A percentile compares a stretch with the other conserved stretches of the same genome.
Evolutionary conservation across 2,329 filamentous ascomycete genomes (phyloP).

Genomic region (Xylaria sp.): DNA sequence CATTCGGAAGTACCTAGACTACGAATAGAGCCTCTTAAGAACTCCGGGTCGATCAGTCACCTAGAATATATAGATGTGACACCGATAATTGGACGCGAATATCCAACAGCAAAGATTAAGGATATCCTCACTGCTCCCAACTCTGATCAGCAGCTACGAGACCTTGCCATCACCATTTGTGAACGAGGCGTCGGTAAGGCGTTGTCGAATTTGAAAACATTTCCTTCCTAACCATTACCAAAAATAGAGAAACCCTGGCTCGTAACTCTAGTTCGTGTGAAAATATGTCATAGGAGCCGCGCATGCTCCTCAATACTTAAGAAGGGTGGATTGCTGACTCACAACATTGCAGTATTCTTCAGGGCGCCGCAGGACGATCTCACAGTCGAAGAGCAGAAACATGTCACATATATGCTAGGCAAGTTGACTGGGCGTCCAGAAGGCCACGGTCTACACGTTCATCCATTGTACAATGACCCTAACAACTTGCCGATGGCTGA

Average conservation of each 20-base stretch:
- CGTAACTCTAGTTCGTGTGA: background rate
- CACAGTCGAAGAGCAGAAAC: constrained; percentile 50
- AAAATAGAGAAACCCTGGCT: background rate
- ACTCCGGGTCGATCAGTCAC: constrained; percentile 47
- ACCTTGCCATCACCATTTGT: constrained; percentile 52
- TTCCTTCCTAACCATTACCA: background rate
- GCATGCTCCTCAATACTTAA: background rate
- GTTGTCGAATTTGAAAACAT: background rate
- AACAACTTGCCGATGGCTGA: constrained; percentile 54
- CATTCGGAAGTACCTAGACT: constrained; percentile 34
- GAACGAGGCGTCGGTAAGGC: constrained; percentile 47
- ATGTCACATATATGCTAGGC: constrained; percentile 49
- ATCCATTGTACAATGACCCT: constrained; percentile 52
- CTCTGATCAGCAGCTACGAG: constrained; percentile 49
- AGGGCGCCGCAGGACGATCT: constrained; percentile 49
- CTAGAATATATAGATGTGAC: constrained; percentile 50
- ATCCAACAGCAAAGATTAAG: constrained; percentile 48
- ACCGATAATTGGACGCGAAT: constrained; percentile 51
- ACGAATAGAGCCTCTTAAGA: constrained; percentile 43
- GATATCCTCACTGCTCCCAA: constrained; percentile 48
- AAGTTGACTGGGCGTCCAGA: constrained; percentile 49
- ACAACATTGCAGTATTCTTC: constrained; percentile 44
- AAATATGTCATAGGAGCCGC: background rate
- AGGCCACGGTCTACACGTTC: constrained; percentile 50
- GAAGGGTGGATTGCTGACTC: background rate